Percentiles rank a stretch among this genome's conserved stretches.
Evolutionary conservation across 2,329 filamentous ascomycete genomes (phyloP).

Genomic region (Fusarium domesticum): DNA sequence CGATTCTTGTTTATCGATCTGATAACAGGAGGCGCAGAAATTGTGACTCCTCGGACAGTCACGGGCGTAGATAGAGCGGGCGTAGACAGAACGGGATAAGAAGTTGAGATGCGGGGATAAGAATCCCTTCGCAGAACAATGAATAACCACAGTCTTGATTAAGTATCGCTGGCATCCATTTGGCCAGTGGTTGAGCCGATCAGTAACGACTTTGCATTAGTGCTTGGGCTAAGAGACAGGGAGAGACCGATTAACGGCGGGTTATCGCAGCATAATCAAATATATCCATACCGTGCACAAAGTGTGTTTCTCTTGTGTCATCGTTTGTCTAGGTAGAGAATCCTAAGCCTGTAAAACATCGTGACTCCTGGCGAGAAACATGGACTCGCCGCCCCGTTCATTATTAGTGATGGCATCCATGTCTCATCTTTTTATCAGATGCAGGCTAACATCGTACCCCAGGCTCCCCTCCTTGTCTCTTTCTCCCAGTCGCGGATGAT

Average conservation of each 20-base stretch:
- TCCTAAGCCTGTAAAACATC: too few relatives aligned
- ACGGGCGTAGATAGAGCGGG: neutral
- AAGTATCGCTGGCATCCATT: neutral
- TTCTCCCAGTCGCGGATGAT: too few relatives aligned
- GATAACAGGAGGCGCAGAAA: slow-evolving; percentile 6
- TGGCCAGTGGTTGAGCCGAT: neutral
- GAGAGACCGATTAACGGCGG: neutral
- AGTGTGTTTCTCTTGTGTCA: neutral
- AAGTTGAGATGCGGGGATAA: too few relatives aligned
- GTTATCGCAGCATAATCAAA: too few relatives aligned
- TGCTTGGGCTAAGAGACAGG: neutral
- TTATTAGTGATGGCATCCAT: neutral
- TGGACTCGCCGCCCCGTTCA: neutral
- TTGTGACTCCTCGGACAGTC: slow-evolving; percentile 4
- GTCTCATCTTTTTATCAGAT: neutral
- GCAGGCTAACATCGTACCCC: neutral
- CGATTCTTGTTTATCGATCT: slow-evolving; percentile 14
- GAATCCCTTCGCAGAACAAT: too few relatives aligned
- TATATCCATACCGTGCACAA: neutral
- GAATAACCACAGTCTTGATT: neutral
- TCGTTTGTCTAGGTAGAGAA: too few relatives aligned
- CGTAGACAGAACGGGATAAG: neutral
- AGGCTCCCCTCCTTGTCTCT: neutral
- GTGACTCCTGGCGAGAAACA: neutral
- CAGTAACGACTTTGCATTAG: neutral